Evolutionary conservation across 495 filamentous ascomycete species (phyloP), one percentile per base, ranked within the genome.

Genomic region (Xylaria flabelliformis): DNA sequence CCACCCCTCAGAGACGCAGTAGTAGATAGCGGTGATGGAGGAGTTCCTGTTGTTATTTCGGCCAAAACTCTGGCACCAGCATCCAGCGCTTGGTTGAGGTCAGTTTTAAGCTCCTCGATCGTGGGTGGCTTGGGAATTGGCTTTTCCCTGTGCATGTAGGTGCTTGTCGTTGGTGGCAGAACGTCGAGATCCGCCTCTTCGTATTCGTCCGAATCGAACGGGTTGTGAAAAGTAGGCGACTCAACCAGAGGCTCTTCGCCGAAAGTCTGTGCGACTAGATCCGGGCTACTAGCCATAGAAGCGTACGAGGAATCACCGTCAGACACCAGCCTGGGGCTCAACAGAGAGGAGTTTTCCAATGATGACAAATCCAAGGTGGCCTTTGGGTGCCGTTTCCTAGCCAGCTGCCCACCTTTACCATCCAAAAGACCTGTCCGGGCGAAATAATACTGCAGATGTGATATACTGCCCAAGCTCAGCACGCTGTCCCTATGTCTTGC

Each of bases 381-480:
- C 74, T 86, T 89, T 70, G 85, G 87, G 74, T 91, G 91, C 68
- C 88, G 85, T 71, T 87, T 90, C 75, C 92, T 92, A 9, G 91
- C 90, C 66, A 95, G 82, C 70, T 94, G 93, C 62, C 91, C 96
- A 21, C 94, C 95, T 79, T 97, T 98, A 46, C 95, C 94, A 76
- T 99, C 96, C 61, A 99, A 80, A 64, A 99, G 80, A 3, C 96
- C 96, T 4, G 96, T 99, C 64, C 97, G 87, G 48, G 96, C 95
- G 80, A 99, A 99, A 80, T 98, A 99, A 80, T 99, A 97, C 77
- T 99, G 96, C 75, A 99, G 83, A 83, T 99, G 96, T 59, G 95
- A 94, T 75, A 99, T 99, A 78, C 94, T 97, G 32, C 96, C 96
- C 72, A 99, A 82, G 78, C 93, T 97, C 87, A 98, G 90, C 68